These are phyloP conservation scores for Xanthoparmelia taractica DNA, from an alignment of 495 filamentous ascomycete genomes.

Conservation along the genomic window DNA sequence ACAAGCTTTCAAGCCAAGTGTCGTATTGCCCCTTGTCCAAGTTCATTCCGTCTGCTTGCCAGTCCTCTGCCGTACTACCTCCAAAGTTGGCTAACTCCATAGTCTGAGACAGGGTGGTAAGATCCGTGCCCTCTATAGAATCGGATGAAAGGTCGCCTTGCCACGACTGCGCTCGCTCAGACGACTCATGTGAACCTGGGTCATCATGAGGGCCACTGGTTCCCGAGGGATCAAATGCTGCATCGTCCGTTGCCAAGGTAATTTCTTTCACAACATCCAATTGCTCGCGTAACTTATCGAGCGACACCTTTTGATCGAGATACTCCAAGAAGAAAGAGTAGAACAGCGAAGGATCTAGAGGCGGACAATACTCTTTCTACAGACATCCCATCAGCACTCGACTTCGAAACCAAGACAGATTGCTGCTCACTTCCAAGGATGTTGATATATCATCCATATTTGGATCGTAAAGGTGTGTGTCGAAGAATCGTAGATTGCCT, in stretches of 20 bases:
- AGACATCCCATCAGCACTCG: slow-evolving; percentile 1
- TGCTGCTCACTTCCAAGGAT: slow-evolving; percentile 16
- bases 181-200: slow-evolving; percentile 21
- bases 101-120: slow-evolving; percentile 35
- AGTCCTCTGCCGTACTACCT: slow-evolving; percentile 25
- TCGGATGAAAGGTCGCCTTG: slow-evolving; percentile 25
- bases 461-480: neutral
- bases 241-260: slow-evolving; percentile 56
- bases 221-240: slow-evolving; percentile 73
- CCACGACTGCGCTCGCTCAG: slow-evolving; percentile 25
- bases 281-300: slow-evolving; percentile 44
- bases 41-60: slow-evolving; percentile 10
- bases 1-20: slow-evolving; percentile 32
- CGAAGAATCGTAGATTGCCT: slow-evolving; percentile 10
- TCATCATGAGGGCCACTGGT: slow-evolving; percentile 39
- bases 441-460: slow-evolving; percentile 18
- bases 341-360: slow-evolving; percentile 56
- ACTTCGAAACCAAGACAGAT: neutral
- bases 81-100: slow-evolving; percentile 13
- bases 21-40: neutral
- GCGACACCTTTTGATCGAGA: slow-evolving; percentile 38
- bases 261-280: slow-evolving; percentile 52
- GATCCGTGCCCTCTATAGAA: slow-evolving; percentile 35
- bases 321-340: slow-evolving; percentile 61
- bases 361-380: slow-evolving; percentile 50